A percentile compares a stretch with the other conserved stretches of the same genome.
These are phyloP conservation scores for Aegilops tauschii DNA, from an alignment of 176 grass and related monocot species.

Conservation along the genomic window DNA sequence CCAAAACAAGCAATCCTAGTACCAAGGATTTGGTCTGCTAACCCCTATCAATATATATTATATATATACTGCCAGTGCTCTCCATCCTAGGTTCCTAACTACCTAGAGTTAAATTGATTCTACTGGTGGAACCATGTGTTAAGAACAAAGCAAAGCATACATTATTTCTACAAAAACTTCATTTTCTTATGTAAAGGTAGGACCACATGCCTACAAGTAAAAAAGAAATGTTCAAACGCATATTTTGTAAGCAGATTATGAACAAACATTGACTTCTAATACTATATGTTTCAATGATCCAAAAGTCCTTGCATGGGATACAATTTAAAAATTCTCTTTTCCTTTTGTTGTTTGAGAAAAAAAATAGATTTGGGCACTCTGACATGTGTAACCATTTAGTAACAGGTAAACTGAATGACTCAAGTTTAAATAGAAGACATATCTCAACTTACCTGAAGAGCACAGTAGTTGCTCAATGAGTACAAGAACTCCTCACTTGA, in stretches of 20 bases:
- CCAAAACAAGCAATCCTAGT: background rate
- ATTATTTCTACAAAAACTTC: background rate
- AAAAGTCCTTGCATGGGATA: background rate
- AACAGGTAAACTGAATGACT: background rate
- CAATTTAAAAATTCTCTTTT: background rate
- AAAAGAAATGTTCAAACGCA: background rate
- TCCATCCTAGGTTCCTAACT: background rate
- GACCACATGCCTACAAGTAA: background rate
- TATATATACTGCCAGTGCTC: background rate
- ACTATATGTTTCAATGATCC: background rate
- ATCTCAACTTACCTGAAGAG: slow-evolving; percentile 79
- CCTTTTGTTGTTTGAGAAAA: background rate
- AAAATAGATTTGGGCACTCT: background rate
- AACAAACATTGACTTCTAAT: background rate
- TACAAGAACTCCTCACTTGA: slow-evolving; percentile 97
- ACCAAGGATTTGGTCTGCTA: background rate
- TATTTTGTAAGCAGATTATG: background rate
- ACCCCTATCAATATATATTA: background rate
- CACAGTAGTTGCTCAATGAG: slow-evolving; percentile 96
- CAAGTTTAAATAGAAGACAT: background rate
- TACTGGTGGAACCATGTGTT: background rate
- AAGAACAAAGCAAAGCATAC: background rate
- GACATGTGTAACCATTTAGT: background rate
- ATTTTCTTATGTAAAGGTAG: background rate
- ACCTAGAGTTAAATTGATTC: background rate